These are phyloP conservation scores for Mariannaea elegans DNA, from an alignment of 2,329 filamentous ascomycete genomes.

Conservation along the genomic window DNA sequence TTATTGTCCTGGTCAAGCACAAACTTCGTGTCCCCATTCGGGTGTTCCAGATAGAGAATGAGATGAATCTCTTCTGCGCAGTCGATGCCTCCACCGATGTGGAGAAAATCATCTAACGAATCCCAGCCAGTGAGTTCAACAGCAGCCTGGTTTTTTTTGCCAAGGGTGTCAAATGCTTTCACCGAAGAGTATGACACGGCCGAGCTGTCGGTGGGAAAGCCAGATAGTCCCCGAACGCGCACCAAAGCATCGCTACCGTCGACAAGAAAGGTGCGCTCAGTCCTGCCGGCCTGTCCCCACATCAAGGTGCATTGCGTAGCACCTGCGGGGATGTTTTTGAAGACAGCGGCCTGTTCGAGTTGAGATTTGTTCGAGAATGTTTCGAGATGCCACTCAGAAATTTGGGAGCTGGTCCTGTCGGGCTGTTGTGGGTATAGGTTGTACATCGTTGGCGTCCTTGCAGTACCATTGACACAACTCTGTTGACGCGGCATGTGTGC, in stretches of 20 bases:
- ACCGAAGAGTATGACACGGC: conserved; percentile 7
- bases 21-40: conserved; percentile 11
- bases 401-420: background rate
- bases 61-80: conserved; percentile 9
- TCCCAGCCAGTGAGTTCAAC: conserved; percentile 13
- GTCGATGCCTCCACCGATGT: conserved; percentile 6
- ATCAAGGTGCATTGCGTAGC: conserved; percentile 6
- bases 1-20: conserved; percentile 6
- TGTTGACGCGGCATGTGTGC: conserved; percentile 1
- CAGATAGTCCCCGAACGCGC: background rate
- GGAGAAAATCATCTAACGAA: background rate
- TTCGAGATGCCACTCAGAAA: conserved; percentile 7
- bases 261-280: conserved; percentile 13
- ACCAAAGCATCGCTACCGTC: conserved; percentile 8
- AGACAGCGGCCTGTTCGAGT: conserved; percentile 13
- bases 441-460: conserved; percentile 6
- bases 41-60: background rate
- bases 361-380: conserved; percentile 15
- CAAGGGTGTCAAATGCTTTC: conserved; percentile 5
- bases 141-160: background rate
- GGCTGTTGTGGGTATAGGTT: conserved; percentile 10
- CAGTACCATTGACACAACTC: background rate
- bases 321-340: conserved; percentile 3
- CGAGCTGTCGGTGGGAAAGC: background rate
- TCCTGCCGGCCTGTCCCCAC: conserved; percentile 7